Conservation (phyloP, 2,329 filamentous ascomycete genomes). For the Cylindrodendrum hubeiense region DNA sequence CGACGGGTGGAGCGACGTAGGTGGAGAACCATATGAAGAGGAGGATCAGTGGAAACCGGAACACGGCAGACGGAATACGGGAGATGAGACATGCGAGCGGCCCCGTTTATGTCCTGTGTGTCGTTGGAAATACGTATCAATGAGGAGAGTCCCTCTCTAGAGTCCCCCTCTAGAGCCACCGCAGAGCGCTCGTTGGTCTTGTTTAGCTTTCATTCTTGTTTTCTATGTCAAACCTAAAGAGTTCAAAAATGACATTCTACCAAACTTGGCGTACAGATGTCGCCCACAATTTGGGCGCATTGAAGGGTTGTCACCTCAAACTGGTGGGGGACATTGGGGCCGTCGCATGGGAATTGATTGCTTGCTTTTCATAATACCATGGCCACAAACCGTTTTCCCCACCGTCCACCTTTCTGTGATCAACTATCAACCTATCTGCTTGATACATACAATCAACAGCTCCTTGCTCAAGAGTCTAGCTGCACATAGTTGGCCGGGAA, state of each 20-base stretch:
- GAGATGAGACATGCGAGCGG: slow-evolving; percentile 16
- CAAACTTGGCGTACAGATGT: neutral
- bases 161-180: neutral
- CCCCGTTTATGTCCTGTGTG: slow-evolving; percentile 8
- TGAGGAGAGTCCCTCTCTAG: neutral
- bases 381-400: slow-evolving; percentile 30
- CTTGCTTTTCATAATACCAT: slow-evolving; percentile 37
- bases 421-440: neutral
- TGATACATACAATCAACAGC: neutral
- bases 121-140: neutral
- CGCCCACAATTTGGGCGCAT: neutral
- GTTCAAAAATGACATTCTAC: neutral
- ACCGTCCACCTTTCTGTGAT: slow-evolving; percentile 1
- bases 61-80: slow-evolving; percentile 6
- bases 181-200: slow-evolving; percentile 1
- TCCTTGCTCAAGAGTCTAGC: slow-evolving; percentile 55
- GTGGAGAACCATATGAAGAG: slow-evolving; percentile 11
- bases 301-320: neutral
- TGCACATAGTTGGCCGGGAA: slow-evolving; percentile 84
- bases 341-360: slow-evolving; percentile 35
- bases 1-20: neutral
- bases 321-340: neutral
- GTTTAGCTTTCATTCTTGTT: neutral
- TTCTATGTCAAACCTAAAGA: neutral
- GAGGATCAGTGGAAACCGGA: slow-evolving; percentile 7